Base-by-base conservation (phyloP, 257 asterid species). In the Solanum virginianum region DNA sequence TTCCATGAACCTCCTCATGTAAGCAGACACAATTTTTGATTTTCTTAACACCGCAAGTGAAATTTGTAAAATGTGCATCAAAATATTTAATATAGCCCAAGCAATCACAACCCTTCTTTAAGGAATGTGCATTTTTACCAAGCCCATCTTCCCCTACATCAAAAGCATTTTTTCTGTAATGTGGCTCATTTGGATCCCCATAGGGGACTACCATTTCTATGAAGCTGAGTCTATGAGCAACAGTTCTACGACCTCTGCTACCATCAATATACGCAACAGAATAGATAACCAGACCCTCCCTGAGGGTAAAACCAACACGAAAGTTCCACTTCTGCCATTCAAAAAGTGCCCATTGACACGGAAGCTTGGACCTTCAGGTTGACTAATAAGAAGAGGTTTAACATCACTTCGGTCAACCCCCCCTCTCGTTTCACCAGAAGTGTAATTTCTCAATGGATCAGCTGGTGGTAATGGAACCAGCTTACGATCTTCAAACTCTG, bases 401-500 rank as follows among this genome's bases (percentile, higher is more conserved):
- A 87, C 89, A 84, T 87, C 89, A 87, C 89, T 87, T 18, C 89
- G 80, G 66, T 87, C 89, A 84, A 87, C 87, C 55, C 89, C 89
- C 26, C 89, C 89, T 69, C 89, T 80, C 0, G 89, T 84, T 41
- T 87, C 89, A 59, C 89, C 89, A 0, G 89, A 71, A 51, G 87
- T 87, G 77, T 87, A 87, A 80, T 87, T 87, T 74, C 89, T 84
- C 75, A 87, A 62, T 55, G 89, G 89, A 88, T 90, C 92, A 86
- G 91, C 90, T 20, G 91, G 94, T 68, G 92, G 94, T 82, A 91
- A 69, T 36, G 92, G 94, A 57, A 91, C 94, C 90, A 91, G 90
- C 79, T 91, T 91, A 51, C 91, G 89, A 54, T 91, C 94, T 85
- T 91, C 92, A 87, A 91, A 91, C 81, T 91, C 92, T 24, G 90